Base-by-base conservation (phyloP, 2,329 filamentous ascomycete genomes). In the Simplicillium aogashimaense region DNA sequence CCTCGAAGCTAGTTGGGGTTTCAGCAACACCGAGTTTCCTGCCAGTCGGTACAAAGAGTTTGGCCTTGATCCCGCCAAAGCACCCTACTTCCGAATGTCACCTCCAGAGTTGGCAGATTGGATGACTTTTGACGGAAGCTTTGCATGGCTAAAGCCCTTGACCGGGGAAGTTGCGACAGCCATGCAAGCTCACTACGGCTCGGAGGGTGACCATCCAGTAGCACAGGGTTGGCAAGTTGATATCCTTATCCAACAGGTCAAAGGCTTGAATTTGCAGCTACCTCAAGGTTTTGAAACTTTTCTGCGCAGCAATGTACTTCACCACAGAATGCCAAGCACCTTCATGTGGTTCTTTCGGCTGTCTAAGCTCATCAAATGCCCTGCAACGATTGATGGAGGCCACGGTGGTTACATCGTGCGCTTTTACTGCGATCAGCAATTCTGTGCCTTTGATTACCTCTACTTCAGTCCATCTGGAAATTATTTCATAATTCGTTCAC, bases 41-140 rank as follows among this genome's bases (percentile, higher is more conserved):
- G 9, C 5, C 5, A 9, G 6, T 9, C 20, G 20, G 9, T 25
- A 25, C 20, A 25, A 25, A 25, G 20, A 25, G 20, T 25, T 40
- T 13, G 34, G 25, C 10, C 25, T 40, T 13, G 17, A 29, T 28
- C 33, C 17, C 12, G n/a, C 25, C 9, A 25, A n/a, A 7, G 32
- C 20, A 8, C n/a, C 15, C 5, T 36, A 29, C 16, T 13, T 36
- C 25, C 13, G 39, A 15, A 18, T 28, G n/a, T 41, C 39, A 15
- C 39, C 39, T n/a, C 39, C 39, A n/a, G 39, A 41, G 14, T 15
- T 41, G 12, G 33, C 33, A 8, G 31, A 29, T 16, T 41, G 33
- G 39, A 29, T 41, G 39, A 36, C 14, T 9, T 16, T 41, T 10
- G 39, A 41, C 35, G 39, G 39, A 2, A 41, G 14, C 39, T 41